Base-by-base conservation (phyloP, 495 filamentous ascomycete species). In the Xeromyces bisporus region DNA sequence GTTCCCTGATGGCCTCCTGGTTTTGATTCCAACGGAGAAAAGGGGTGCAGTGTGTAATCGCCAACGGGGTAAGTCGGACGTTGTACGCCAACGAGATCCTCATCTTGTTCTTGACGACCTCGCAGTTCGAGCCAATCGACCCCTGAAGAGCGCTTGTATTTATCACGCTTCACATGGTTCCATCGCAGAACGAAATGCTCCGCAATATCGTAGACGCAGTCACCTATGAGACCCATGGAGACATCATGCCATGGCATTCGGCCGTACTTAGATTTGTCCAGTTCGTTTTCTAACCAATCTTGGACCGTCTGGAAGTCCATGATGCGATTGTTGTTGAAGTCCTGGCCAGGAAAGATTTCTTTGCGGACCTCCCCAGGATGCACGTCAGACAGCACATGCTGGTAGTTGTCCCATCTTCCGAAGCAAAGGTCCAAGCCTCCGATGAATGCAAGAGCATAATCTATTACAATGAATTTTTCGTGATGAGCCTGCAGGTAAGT, bases 191-290 rank as follows among this genome's bases (percentile, higher is more conserved):
- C 71, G 36, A 89, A 89, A 43, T 89, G 81, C 50, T 86, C 78
- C 5, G 82, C 81, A 37, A 89, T 80, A 44, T 85, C 80, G 43
- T 79, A 79, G 13, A 86, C 75, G 38, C 72, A 79, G 10, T 77
- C 75, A 4, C 81, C 81, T 25, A 82, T 66, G 6, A 87, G 32
- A 2, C 76, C 80, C 74, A 86, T 78, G 4, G 73, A 58, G 1
- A 89, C 78, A 47, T 89, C 81, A 42, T 89, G 81, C 81, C 81
- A 89, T 0, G 81, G 80, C 81, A 89, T 86, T 13, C 81, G 69
- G 14, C 79, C 80, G 35, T 77, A 82, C 25, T 85, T 77, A 0
- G 75, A 68, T 56, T 86, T 86, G 45, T 62, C 73, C 8, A 89
- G 58, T 44, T 82, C 73, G 41, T 89, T 89, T 30, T 73, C 63